phyloP scores from a whole-genome alignment of 1,284 basidiomycete species.

The Microbotryum silenes-acaulis region DNA sequence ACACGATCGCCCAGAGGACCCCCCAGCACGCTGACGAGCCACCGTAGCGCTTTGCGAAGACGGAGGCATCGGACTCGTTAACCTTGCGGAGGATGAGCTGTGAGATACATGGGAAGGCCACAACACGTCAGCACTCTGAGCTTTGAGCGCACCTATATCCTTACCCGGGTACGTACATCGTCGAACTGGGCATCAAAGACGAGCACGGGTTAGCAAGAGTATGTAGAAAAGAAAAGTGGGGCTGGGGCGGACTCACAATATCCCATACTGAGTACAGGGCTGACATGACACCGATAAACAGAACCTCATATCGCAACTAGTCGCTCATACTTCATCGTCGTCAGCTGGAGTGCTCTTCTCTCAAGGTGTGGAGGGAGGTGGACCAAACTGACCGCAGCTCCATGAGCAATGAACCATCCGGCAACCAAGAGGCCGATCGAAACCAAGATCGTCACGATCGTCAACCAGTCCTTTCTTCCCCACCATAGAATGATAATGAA shows the following conservation, averaged over 20 bases:
- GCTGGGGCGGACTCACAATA: slow-evolving; percentile 11
- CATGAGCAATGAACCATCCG: slow-evolving; percentile 75
- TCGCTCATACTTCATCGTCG: too few species aligned
- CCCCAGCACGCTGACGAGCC: slow-evolving; percentile 50
- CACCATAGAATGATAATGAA: slow-evolving; percentile 88
- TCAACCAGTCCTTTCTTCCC: slow-evolving; percentile 70
- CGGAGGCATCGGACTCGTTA: slow-evolving; percentile 82
- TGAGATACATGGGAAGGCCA: slow-evolving; percentile 7
- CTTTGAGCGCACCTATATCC: too few species aligned
- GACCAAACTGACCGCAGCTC: slow-evolving; percentile 53
- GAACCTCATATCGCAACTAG: slow-evolving; percentile 42
- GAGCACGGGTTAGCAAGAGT: too few species aligned
- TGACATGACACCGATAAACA: slow-evolving; percentile 94
- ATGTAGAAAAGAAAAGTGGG: too few species aligned
- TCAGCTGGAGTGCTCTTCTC: too few species aligned
- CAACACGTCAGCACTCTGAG: not conserved
- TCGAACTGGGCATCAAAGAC: not conserved
- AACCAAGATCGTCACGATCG: slow-evolving; percentile 41
- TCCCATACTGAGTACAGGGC: slow-evolving; percentile 83
- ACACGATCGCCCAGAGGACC: slow-evolving; percentile 71
- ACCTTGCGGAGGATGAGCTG: slow-evolving; percentile 57
- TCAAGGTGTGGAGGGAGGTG: slow-evolving; percentile 41
- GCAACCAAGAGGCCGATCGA: slow-evolving; percentile 51
- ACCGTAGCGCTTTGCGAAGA: slow-evolving; percentile 59
- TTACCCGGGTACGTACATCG: not conserved